phyloP scores from a whole-genome alignment of 1,284 basidiomycete species.

The Fomitopsis betulina region DNA sequence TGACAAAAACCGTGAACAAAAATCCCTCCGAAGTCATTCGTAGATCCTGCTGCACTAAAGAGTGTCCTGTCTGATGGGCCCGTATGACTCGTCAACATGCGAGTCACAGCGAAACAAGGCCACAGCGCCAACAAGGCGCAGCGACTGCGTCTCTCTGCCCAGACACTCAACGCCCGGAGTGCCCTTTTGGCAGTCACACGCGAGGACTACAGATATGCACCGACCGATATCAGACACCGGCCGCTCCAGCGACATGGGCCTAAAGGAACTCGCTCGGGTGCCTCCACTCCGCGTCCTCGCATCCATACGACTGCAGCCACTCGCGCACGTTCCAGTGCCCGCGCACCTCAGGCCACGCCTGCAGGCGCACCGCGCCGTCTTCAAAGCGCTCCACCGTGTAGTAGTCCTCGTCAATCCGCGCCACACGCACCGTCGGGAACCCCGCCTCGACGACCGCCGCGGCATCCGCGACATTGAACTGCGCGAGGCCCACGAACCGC shows the following conservation, averaged over 20 bases:
- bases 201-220: neutral
- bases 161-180: too few species aligned
- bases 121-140: too few species aligned
- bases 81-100: too few species aligned
- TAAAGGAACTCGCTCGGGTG: slow-evolving; percentile 25
- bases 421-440: slow-evolving; percentile 54
- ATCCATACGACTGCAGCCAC: slow-evolving; percentile 52
- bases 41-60: too few species aligned
- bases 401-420: slow-evolving; percentile 48
- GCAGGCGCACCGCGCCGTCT: slow-evolving; percentile 16
- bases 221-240: neutral
- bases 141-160: too few species aligned
- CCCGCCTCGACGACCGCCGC: slow-evolving; percentile 47
- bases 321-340: slow-evolving; percentile 48
- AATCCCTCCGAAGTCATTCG: too few species aligned
- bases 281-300: slow-evolving; percentile 26
- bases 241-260: neutral
- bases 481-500: slow-evolving; percentile 49
- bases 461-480: slow-evolving; percentile 42
- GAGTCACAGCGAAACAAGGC: too few species aligned
- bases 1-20: too few species aligned
- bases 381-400: slow-evolving; percentile 52
- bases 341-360: slow-evolving; percentile 52
- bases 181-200: too few species aligned
- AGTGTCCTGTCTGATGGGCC: too few species aligned